Percentiles rank a stretch among this genome's conserved stretches.
Evolutionary conservation across 2,329 filamentous ascomycete genomes (phyloP).

Genomic region (Aspergillus puulaauensis): DNA sequence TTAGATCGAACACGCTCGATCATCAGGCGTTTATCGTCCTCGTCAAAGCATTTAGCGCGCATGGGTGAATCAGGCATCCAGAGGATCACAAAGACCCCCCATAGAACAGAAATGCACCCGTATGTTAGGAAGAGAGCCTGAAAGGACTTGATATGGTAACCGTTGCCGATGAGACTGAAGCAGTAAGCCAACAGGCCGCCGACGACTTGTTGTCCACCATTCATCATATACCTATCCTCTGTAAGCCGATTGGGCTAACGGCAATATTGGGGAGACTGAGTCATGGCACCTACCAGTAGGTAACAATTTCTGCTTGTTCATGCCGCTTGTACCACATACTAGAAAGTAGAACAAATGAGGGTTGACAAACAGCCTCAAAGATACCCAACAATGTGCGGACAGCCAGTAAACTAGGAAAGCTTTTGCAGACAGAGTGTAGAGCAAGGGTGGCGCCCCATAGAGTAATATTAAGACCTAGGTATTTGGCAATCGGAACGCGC

Average conservation of each 20-base stretch:
- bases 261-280: not conserved
- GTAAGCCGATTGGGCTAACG: too few relatives aligned
- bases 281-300: constrained; percentile 57
- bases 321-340: constrained; percentile 71
- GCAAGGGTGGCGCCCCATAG: constrained; percentile 63
- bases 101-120: constrained; percentile 61
- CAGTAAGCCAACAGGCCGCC: constrained; percentile 66
- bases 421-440: constrained; percentile 60
- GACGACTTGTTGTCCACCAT: constrained; percentile 70
- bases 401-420: constrained; percentile 59
- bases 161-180: constrained; percentile 51
- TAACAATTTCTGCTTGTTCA: constrained; percentile 66
- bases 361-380: constrained; percentile 70
- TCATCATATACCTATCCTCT: constrained; percentile 65
- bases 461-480: constrained; percentile 63
- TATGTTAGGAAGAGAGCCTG: constrained; percentile 68
- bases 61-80: constrained; percentile 70
- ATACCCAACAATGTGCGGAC: constrained; percentile 68
- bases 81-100: constrained; percentile 61
- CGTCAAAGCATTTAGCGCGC: constrained; percentile 67
- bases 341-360: constrained; percentile 65
- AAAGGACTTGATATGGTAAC: constrained; percentile 60
- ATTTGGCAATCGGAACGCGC: constrained; percentile 67
- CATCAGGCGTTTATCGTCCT: constrained; percentile 65
- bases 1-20: constrained; percentile 61